A percentile compares a stretch with the other conserved stretches of the same genome.
Conservation (phyloP, 805 yeast species). For the Yarrowia divulgata region DNA sequence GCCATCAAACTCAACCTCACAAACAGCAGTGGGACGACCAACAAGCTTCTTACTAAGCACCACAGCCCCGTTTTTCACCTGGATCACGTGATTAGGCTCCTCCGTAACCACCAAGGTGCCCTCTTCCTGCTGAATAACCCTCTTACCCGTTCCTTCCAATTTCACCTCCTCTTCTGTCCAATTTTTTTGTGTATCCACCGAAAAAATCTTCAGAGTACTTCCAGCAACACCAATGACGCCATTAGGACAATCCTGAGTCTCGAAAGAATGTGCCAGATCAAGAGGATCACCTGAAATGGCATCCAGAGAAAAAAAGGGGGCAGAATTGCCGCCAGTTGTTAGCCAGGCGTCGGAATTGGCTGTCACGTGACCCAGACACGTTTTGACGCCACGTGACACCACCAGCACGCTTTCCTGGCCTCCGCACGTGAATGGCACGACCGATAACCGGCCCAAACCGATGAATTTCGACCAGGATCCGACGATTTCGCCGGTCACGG, state of each 20-base stretch:
- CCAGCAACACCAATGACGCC: slow-evolving; percentile 71
- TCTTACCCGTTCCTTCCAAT: not conserved
- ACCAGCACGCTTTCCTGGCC: not conserved
- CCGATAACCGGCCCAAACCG: slow-evolving; percentile 69
- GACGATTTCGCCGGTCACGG: slow-evolving; percentile 63
- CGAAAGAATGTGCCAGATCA: slow-evolving; percentile 60
- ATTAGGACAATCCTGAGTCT: slow-evolving; percentile 64
- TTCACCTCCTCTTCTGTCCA: slow-evolving; percentile 9
- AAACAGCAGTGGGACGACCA: not conserved
- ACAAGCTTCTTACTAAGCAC: not conserved
- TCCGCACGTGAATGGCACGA: slow-evolving; percentile 49
- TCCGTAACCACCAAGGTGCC: not conserved
- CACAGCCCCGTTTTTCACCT: not conserved
- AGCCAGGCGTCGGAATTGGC: not conserved
- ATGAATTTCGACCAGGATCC: slow-evolving; percentile 74
- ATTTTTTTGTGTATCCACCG: slow-evolving; percentile 38
- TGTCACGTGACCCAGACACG: slow-evolving; percentile 16
- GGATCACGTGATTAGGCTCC: not conserved
- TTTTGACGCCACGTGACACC: slow-evolving; percentile 2
- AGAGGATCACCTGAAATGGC: slow-evolving; percentile 44
- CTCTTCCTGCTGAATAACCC: not conserved
- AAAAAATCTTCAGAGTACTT: slow-evolving; percentile 60
- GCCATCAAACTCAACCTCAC: not conserved
- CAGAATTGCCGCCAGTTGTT: slow-evolving; percentile 21
- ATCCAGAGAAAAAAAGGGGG: slow-evolving; percentile 21